Conservation (phyloP, 768 basidiomycete species). For the Podaxis mareebaensis region DNA sequence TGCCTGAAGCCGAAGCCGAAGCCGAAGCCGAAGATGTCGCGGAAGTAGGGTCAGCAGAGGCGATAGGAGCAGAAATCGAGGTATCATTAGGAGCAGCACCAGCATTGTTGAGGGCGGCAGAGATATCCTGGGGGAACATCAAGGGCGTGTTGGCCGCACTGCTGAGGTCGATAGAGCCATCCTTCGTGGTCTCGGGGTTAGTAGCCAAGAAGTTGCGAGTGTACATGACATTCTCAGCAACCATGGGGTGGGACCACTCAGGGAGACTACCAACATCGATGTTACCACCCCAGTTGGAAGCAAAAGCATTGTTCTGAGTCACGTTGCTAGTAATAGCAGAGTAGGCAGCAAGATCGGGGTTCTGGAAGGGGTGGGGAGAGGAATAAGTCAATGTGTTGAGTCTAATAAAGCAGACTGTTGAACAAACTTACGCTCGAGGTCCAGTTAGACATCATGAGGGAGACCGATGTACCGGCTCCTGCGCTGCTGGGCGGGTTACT, state of each 20-base stretch:
- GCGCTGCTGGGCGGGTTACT: conserved; percentile 60
- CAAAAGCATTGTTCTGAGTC: conserved; percentile 49
- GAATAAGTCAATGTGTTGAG: background rate
- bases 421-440: conserved; percentile 40
- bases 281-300: conserved; percentile 61
- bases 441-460: conserved; percentile 52
- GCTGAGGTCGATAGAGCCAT: conserved; percentile 55
- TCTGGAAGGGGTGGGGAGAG: conserved; percentile 28
- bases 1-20: conserved; percentile 23
- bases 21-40: conserved; percentile 27
- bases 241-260: conserved; percentile 46
- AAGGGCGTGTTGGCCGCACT: conserved; percentile 44
- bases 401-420: background rate
- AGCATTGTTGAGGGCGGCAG: conserved; percentile 40
- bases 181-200: conserved; percentile 52
- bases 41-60: conserved; percentile 20
- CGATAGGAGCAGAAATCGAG: conserved; percentile 25
- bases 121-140: conserved; percentile 62
- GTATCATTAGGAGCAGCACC: conserved; percentile 19
- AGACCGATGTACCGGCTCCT: conserved; percentile 46
- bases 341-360: conserved; percentile 58
- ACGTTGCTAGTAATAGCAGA: conserved; percentile 47
- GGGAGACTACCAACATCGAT: conserved; percentile 60
- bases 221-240: conserved; percentile 61
- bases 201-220: conserved; percentile 45